Evolutionary conservation across 1,284 basidiomycete genomes (phyloP).

Genomic region (Agaricales sp.): DNA sequence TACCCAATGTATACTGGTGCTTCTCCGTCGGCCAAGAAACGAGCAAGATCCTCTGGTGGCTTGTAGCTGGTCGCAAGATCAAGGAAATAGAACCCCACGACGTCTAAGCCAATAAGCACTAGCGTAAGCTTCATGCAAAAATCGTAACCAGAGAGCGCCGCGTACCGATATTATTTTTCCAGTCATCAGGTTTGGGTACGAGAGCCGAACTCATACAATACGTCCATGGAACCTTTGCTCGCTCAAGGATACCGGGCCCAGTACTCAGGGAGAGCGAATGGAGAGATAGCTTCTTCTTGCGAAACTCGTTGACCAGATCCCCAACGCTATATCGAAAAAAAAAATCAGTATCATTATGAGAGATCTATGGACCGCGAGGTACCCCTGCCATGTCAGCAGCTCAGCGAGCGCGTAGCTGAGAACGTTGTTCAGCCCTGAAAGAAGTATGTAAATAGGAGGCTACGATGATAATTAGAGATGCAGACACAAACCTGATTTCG

Average conservation of each 20-base stretch:
- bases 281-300: constrained; percentile 39
- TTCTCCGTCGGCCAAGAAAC: constrained; percentile 40
- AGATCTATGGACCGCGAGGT: constrained; percentile 21
- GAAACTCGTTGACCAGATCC: constrained; percentile 41
- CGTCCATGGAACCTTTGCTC: constrained; percentile 56
- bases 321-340: neutral
- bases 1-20: constrained; percentile 54
- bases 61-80: constrained; percentile 37
- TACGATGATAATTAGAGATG: constrained; percentile 40
- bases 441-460: neutral
- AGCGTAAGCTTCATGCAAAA: too few relatives aligned
- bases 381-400: constrained; percentile 50
- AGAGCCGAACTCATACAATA: constrained; percentile 60
- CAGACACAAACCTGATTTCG: constrained; percentile 41
- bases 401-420: constrained; percentile 48
- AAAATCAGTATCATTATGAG: neutral
- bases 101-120: constrained; percentile 27
- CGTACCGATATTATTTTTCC: constrained; percentile 50
- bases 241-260: constrained; percentile 45
- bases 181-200: constrained; percentile 55
- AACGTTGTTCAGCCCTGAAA: constrained; percentile 38
- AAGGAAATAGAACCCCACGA: constrained; percentile 59
- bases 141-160: constrained; percentile 6
- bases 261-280: constrained; percentile 33
- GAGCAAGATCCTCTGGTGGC: constrained; percentile 33